These are phyloP conservation scores for Sugiyamaella chiloensis DNA, from an alignment of 805 yeast species.

Conservation along the genomic window DNA sequence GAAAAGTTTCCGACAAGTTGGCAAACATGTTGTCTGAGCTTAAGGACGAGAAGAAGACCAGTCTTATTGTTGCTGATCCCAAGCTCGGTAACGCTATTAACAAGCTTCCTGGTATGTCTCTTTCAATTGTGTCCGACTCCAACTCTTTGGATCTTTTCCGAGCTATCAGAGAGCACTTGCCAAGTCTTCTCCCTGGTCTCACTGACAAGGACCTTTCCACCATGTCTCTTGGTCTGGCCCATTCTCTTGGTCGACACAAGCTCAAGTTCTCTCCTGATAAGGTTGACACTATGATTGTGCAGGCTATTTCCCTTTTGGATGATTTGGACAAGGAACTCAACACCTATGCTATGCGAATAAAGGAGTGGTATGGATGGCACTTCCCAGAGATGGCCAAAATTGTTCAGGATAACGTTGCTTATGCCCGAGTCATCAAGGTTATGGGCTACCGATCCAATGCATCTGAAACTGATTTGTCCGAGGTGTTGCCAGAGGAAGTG, in stretches of 20 bases:
- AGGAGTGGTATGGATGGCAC: slow-evolving; percentile 99
- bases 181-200: slow-evolving; percentile 91
- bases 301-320: slow-evolving; percentile 95
- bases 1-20: slow-evolving; percentile 85
- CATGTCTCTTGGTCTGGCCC: slow-evolving; percentile 98
- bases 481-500: slow-evolving; percentile 85
- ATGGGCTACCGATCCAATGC: slow-evolving; percentile 96
- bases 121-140: slow-evolving; percentile 88
- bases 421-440: slow-evolving; percentile 85
- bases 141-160: slow-evolving; percentile 92
- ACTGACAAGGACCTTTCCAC: slow-evolving; percentile 79
- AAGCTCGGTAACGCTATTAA: slow-evolving; percentile 95
- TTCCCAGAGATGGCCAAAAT: slow-evolving; percentile 99
- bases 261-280: slow-evolving; percentile 96
- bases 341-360: slow-evolving; percentile 98
- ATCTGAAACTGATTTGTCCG: slow-evolving; percentile 82
- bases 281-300: slow-evolving; percentile 98
- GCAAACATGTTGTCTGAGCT: slow-evolving; percentile 54
- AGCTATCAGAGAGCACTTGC: slow-evolving; percentile 90
- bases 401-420: slow-evolving; percentile 92
- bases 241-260: slow-evolving; percentile 97
- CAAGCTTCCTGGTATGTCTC: slow-evolving; percentile 79
- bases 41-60: slow-evolving; percentile 59
- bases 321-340: slow-evolving; percentile 96
- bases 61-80: slow-evolving; percentile 89